Percentiles rank a stretch among this genome's conserved stretches.
Evolutionary conservation across 2,329 filamentous ascomycete genomes (phyloP).

Genomic region (Apiospora aurea): DNA sequence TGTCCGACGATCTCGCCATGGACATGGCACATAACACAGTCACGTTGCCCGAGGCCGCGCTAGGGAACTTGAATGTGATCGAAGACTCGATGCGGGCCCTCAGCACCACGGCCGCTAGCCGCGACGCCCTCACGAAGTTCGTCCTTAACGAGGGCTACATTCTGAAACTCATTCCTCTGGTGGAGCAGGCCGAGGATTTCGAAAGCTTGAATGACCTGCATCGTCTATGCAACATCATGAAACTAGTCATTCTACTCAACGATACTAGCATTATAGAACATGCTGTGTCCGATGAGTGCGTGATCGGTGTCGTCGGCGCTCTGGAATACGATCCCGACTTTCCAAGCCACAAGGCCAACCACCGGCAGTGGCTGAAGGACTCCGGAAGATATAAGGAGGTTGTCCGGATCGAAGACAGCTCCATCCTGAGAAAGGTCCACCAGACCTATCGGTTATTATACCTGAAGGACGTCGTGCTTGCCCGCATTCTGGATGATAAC

Average conservation of each 20-base stretch:
- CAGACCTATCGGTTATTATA: slow-evolving; percentile 96
- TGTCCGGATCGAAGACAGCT: slow-evolving; percentile 84
- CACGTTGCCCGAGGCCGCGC: slow-evolving; percentile 77
- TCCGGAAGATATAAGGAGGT: slow-evolving; percentile 95
- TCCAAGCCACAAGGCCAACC: slow-evolving; percentile 95
- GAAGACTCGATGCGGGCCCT: slow-evolving; percentile 84
- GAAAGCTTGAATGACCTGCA: slow-evolving; percentile 89
- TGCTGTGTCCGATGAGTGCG: slow-evolving; percentile 86
- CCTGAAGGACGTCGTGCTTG: slow-evolving; percentile 96
- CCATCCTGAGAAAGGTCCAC: slow-evolving; percentile 89
- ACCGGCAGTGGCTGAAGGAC: slow-evolving; percentile 89
- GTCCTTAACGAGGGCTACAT: slow-evolving; percentile 89
- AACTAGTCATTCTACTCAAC: slow-evolving; percentile 91
- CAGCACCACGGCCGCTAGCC: slow-evolving; percentile 75
- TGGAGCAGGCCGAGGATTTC: slow-evolving; percentile 88
- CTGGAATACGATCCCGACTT: slow-evolving; percentile 99
- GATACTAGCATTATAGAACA: slow-evolving; percentile 95
- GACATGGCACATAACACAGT: slow-evolving; percentile 72
- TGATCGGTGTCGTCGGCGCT: slow-evolving; percentile 92
- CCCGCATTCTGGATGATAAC: slow-evolving; percentile 93
- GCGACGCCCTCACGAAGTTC: slow-evolving; percentile 87
- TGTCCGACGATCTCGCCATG: slow-evolving; percentile 84
- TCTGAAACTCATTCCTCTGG: slow-evolving; percentile 81
- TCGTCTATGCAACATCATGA: slow-evolving; percentile 96
- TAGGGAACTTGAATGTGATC: slow-evolving; percentile 85